These are phyloP conservation scores for Brassica cretica DNA, from an alignment of 345 rosid species.

Conservation along the genomic window DNA sequence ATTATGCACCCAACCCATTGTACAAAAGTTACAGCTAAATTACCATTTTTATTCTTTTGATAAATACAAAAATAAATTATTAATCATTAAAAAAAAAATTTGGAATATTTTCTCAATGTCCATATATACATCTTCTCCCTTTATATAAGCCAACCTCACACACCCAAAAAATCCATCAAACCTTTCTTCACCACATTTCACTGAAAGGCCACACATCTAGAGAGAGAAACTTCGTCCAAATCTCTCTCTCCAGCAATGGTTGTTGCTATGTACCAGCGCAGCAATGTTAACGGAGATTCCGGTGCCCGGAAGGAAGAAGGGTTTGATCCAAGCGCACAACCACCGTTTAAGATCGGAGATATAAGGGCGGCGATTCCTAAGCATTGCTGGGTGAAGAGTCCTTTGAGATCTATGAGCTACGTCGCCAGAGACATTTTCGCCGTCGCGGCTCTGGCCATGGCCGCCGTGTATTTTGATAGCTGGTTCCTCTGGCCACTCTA, in stretches of 20 bases:
- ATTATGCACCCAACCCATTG: background rate
- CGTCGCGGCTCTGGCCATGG: slow-evolving; percentile 49
- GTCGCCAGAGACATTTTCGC: slow-evolving; percentile 57
- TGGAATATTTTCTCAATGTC: slow-evolving; percentile 4
- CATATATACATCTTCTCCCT: slow-evolving; percentile 12
- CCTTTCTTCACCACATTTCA: slow-evolving; percentile 36
- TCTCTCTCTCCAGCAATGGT: slow-evolving; percentile 23
- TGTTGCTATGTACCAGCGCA: slow-evolving; percentile 35
- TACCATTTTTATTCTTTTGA: background rate
- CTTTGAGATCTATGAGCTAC: slow-evolving; percentile 67
- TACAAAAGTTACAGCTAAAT: background rate
- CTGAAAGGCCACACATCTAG: slow-evolving; percentile 10
- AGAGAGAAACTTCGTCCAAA: slow-evolving; percentile 1
- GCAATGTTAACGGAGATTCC: slow-evolving; percentile 20
- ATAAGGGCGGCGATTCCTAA: slow-evolving; percentile 70
- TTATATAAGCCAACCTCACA: slow-evolving; percentile 36
- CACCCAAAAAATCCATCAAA: slow-evolving; percentile 22
- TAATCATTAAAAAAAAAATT: background rate
- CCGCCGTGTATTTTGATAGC: slow-evolving; percentile 49
- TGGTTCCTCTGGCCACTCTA: slow-evolving; percentile 70
- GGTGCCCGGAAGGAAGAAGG: slow-evolving; percentile 20
- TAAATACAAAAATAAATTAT: background rate
- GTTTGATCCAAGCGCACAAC: slow-evolving; percentile 66
- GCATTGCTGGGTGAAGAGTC: slow-evolving; percentile 75
- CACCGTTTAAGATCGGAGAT: slow-evolving; percentile 66